phyloP scores from a whole-genome alignment of 1,139 yeast species.

The Candida smagusa region DNA sequence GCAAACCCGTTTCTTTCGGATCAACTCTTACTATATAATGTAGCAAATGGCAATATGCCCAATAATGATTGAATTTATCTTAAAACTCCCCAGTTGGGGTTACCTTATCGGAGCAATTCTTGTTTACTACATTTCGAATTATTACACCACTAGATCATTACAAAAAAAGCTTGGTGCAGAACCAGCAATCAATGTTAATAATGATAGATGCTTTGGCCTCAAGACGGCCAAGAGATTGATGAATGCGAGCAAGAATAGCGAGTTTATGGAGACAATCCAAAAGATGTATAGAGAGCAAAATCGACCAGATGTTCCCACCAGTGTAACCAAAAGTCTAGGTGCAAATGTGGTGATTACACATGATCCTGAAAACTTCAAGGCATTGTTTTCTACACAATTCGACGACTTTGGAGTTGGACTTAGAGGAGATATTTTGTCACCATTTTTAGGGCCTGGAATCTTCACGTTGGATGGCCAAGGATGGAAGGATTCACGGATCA shows the following conservation, averaged over 20 bases:
- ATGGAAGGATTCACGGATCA: constrained; percentile 57
- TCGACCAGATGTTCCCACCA: constrained; percentile 11
- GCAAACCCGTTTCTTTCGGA: too few species aligned
- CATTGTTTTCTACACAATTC: constrained; percentile 43
- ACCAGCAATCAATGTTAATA: constrained; percentile 5
- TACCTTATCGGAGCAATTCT: background rate
- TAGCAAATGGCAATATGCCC: too few species aligned
- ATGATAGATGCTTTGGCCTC: constrained; percentile 14
- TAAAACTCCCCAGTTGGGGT: too few species aligned
- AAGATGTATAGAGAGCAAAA: constrained; percentile 1
- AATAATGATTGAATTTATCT: too few species aligned
- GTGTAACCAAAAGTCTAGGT: constrained; percentile 13
- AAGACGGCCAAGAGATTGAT: constrained; percentile 3
- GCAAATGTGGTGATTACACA: constrained; percentile 13
- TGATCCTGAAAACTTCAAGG: constrained; percentile 32
- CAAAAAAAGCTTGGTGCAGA: constrained; percentile 9
- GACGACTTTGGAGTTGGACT: constrained; percentile 52
- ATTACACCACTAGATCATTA: constrained; percentile 1
- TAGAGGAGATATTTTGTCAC: constrained; percentile 40
- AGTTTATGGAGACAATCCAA: constrained; percentile 3
- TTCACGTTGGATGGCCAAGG: constrained; percentile 54
- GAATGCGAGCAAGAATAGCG: constrained; percentile 2
- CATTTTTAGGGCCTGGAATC: constrained; percentile 55
- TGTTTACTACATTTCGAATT: background rate
- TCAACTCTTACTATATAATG: too few species aligned